Conservation (phyloP, 164 flowering plant species). For the Houttuynia cordata region DNA sequence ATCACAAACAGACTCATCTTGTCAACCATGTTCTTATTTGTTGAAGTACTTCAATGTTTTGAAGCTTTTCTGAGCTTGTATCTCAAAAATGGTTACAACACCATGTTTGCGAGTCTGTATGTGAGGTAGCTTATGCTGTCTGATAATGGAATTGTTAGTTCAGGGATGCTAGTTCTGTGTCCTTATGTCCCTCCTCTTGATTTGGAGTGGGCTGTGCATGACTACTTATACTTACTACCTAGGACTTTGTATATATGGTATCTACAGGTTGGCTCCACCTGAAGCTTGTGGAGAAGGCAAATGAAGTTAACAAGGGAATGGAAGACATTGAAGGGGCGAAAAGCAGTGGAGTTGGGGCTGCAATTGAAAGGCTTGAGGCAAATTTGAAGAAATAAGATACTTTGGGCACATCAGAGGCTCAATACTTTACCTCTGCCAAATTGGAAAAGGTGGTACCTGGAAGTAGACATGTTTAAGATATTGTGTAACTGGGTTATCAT, state of each 20-base stretch:
- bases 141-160: background rate
- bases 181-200: background rate
- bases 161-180: background rate
- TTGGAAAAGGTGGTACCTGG: no score
- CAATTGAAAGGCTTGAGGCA: constrained; percentile 74
- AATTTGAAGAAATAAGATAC: constrained; percentile 28
- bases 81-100: background rate
- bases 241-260: background rate
- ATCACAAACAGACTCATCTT: no score
- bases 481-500: no score
- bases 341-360: constrained; percentile 53
- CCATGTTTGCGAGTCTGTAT: background rate
- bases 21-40: background rate
- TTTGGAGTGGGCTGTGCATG: background rate
- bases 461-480: no score
- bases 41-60: background rate
- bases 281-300: constrained; percentile 79
- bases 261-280: constrained; percentile 67
- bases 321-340: constrained; percentile 19
- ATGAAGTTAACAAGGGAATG: constrained; percentile 24
- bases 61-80: background rate
- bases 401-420: no score
- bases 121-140: background rate
- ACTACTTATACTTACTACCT: background rate
- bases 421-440: no score